These are phyloP conservation scores for Mycena kentingensis DNA, from an alignment of 768 basidiomycete genomes.

Conservation along the genomic window DNA sequence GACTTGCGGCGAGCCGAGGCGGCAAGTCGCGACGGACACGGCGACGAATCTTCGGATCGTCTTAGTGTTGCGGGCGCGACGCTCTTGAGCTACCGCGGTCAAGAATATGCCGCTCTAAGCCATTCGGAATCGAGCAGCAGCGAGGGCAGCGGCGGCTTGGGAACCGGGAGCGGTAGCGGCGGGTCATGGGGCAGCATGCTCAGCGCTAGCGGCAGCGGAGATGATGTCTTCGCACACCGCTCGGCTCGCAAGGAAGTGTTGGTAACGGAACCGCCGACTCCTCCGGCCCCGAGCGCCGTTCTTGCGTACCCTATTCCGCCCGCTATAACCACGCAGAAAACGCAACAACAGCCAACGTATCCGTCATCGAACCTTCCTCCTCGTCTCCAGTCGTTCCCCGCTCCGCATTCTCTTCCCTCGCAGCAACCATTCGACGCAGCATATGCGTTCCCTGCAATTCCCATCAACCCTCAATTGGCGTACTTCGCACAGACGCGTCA, in stretches of 20 bases:
- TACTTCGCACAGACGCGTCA: too few species aligned
- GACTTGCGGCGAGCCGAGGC: slow-evolving; percentile 40
- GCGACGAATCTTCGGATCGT: slow-evolving; percentile 3
- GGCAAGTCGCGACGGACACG: background rate
- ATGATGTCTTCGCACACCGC: too few species aligned
- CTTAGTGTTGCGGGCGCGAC: slow-evolving; percentile 19
- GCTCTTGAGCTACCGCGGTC: slow-evolving; percentile 14
- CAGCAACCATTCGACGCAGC: too few species aligned
- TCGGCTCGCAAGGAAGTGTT: too few species aligned
- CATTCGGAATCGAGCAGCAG: background rate
- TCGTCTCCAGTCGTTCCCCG: too few species aligned
- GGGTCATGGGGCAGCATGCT: background rate
- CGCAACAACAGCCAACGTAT: background rate
- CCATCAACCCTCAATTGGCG: too few species aligned
- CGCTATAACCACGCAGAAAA: too few species aligned
- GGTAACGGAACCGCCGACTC: too few species aligned
- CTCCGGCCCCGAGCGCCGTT: too few species aligned
- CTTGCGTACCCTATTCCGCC: too few species aligned
- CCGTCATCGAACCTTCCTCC: background rate
- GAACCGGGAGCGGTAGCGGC: background rate
- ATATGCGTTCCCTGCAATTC: too few species aligned
- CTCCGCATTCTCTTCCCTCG: too few species aligned
- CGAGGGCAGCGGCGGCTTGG: background rate
- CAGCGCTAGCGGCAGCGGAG: background rate
- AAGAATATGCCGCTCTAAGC: background rate